Evolutionary conservation across 495 filamentous ascomycete genomes (phyloP), one percentile per base, ranked within the genome.

Genomic region (Eremomyces bilateralis): DNA sequence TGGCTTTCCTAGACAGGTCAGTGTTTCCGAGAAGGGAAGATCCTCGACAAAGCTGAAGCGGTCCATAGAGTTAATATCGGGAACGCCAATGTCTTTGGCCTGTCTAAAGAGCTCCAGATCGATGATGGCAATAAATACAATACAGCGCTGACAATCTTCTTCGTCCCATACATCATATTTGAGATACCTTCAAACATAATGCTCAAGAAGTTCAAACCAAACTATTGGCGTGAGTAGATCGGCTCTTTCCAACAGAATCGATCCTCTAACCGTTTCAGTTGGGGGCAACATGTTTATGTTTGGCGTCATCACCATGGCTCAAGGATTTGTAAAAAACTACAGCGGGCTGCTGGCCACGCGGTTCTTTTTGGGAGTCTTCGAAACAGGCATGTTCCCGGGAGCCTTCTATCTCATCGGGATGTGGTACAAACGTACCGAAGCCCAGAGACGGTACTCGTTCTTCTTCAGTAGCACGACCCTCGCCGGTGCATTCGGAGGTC

Each of bases 141-240:
- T 54, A 76, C 67, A 11, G 79, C 76, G 0, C 56, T 91, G 39
- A 71, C 70, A 16, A 85, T 91, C 42, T 92, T 94, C 63, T 97
- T 93, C 56, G 71, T 94, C 0, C 83, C 85, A 0, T 95, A 93
- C 49, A 65, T 91, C 41, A 42, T 85, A 31, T 75, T 75, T 43
- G 84, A 80, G 51, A 88, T 95, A 33, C 88, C 85, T 2, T 81
- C 76, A 33, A 95, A 95, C 47, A 69, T 92, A 35, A 47, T 90
- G 13, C 58, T 95, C 18, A 91, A 90, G 53, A 70, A 67, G 39
- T 59, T 91, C 40, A 74, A 67, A 38, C 84, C 85, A 2, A 70
- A 74, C 40, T 58, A 88, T 31, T 94, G 84, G 84, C 60, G 65
- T 68, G 52, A 37, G 37, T 67, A 52, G 36, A 36, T 38, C 20